These are phyloP conservation scores for Hypoxylon sp. DNA, from an alignment of 2,329 filamentous ascomycete species.

Conservation along the genomic window DNA sequence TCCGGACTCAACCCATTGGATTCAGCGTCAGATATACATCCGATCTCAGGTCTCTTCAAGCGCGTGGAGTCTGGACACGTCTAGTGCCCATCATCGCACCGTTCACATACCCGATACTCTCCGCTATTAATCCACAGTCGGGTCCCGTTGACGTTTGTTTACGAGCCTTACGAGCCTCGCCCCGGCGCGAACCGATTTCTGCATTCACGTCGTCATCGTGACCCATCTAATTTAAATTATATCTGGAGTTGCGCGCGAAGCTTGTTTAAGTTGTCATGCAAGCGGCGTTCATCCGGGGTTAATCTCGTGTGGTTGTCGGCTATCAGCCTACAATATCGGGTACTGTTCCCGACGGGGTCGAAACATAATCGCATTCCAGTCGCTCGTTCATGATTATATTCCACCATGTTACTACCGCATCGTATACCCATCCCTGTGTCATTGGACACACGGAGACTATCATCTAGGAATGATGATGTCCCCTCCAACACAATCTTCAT, in stretches of 20 bases:
- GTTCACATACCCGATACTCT: conserved; percentile 10
- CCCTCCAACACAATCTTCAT: conserved; percentile 35
- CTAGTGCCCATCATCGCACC: conserved; percentile 8
- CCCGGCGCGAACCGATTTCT: conserved; percentile 14
- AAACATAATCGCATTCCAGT: conserved; percentile 28
- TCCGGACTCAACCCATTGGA: conserved; percentile 1
- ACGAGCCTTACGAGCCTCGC: conserved; percentile 13
- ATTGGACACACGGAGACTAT: conserved; percentile 22
- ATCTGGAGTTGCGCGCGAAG: neutral
- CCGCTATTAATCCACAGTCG: conserved; percentile 5
- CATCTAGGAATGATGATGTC: conserved; percentile 11
- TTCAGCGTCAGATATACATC: conserved; percentile 8
- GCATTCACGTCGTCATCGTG: conserved; percentile 5
- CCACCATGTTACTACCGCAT: conserved; percentile 44
- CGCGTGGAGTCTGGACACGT: conserved; percentile 8
- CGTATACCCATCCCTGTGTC: conserved; percentile 43
- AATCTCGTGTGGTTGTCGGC: conserved; percentile 33
- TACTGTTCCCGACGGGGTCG: conserved; percentile 26
- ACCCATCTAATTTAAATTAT: neutral
- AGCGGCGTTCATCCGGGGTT: conserved; percentile 30
- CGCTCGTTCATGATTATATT: conserved; percentile 38
- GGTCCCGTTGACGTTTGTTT: conserved; percentile 4
- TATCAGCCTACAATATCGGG: conserved; percentile 23
- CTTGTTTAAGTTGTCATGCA: conserved; percentile 30
- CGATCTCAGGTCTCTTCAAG: neutral